Conservation (phyloP, 2,329 filamentous ascomycete species). For the Oidium heveae region DNA sequence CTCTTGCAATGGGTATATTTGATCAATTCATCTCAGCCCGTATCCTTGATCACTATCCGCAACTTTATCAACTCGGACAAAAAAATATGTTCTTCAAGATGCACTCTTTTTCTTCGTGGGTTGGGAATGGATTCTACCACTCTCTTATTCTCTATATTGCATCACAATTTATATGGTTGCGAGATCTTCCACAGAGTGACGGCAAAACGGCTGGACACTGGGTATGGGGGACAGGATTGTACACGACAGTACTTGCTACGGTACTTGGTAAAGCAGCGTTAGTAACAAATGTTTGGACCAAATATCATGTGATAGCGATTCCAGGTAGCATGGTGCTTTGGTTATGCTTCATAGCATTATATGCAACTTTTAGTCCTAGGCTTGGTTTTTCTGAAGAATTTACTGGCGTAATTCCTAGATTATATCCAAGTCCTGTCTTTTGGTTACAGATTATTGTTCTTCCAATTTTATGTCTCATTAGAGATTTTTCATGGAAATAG, state of each 20-base stretch:
- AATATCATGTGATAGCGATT: conserved; percentile 88
- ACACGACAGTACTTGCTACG: conserved; percentile 78
- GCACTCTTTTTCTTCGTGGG: conserved; percentile 81
- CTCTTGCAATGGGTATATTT: conserved; percentile 82
- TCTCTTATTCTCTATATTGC: conserved; percentile 81
- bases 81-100: conserved; percentile 82
- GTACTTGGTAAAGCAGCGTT: conserved; percentile 86
- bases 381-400: conserved; percentile 64
- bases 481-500: conserved; percentile 95
- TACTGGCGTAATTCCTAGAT: conserved; percentile 51
- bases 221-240: conserved; percentile 92
- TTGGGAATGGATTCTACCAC: conserved; percentile 85
- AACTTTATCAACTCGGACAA: conserved; percentile 82
- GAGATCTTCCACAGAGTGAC: conserved; percentile 53
- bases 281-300: conserved; percentile 95
- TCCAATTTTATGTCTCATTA: conserved; percentile 54
- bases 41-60: conserved; percentile 80
- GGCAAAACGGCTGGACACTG: conserved; percentile 76
- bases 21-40: conserved; percentile 95
- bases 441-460: conserved; percentile 74
- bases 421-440: conserved; percentile 65
- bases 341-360: conserved; percentile 72
- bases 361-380: conserved; percentile 66
- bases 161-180: conserved; percentile 54
- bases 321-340: conserved; percentile 81